Evolutionary conservation across 2,329 filamentous ascomycete genomes (phyloP).

Genomic region (Aspergillus sp.): DNA sequence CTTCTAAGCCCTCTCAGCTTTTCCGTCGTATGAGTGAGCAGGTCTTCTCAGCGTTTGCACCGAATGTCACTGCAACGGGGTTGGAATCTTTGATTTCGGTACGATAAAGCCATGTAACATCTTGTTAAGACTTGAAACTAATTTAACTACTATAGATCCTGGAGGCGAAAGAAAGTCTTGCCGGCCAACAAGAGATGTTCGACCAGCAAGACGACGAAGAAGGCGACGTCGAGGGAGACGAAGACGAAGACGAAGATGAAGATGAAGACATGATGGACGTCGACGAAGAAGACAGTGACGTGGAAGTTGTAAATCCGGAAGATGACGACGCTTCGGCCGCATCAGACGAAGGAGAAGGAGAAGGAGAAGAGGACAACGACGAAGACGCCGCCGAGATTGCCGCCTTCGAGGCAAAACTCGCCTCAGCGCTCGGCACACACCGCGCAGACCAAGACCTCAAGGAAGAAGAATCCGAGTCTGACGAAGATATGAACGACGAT

Average conservation of each 20-base stretch:
- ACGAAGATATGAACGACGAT: conserved; percentile 87
- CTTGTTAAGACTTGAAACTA: background rate
- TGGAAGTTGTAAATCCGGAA: conserved; percentile 43
- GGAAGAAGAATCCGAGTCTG: conserved; percentile 55
- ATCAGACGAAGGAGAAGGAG: conserved; percentile 42
- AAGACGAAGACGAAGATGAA: conserved; percentile 27
- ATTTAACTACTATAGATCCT: conserved; percentile 57
- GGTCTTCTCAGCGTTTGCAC: conserved; percentile 80
- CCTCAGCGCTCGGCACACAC: conserved; percentile 73
- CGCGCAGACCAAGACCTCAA: conserved; percentile 57
- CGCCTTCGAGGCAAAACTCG: conserved; percentile 73
- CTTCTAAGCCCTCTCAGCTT: conserved; percentile 79
- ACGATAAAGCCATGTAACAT: conserved; percentile 13
- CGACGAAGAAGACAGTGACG: conserved; percentile 41
- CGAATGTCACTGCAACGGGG: conserved; percentile 70
- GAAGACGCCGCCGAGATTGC: conserved; percentile 55
- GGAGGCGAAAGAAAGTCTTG: conserved; percentile 73
- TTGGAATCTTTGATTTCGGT: conserved; percentile 61
- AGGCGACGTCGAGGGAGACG: conserved; percentile 40
- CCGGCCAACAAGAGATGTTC: conserved; percentile 85
- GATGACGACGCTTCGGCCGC: conserved; percentile 28
- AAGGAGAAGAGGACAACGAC: conserved; percentile 30
- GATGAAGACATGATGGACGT: conserved; percentile 42
- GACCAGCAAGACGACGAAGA: conserved; percentile 64
- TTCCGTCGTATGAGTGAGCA: conserved; percentile 85